Evolutionary conservation across 1,284 basidiomycete species (phyloP), one percentile per base, ranked within the genome.

Genomic region (Termitomyces sp.): DNA sequence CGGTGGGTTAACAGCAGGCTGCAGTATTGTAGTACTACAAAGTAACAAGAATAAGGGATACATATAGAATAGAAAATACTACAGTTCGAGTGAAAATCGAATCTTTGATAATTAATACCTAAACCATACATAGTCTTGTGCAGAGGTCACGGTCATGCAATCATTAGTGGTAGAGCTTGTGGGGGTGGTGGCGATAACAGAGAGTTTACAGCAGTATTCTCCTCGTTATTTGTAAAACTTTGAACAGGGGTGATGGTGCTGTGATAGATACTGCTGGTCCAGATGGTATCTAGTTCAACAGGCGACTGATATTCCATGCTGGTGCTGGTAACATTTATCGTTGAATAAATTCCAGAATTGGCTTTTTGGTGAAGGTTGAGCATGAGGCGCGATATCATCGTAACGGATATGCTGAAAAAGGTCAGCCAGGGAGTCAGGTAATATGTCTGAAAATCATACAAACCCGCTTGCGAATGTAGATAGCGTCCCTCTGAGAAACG

Each of bases 401-500:
- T 70, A 5, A 73, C 66, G 1, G 73, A 73, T 21, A 71, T 63
- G 30, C 71, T 71, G 45, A 34, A 38, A 10, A 28, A 24, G 26
- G 14, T 10, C 28, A 49, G 18, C 13, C 8, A n/a, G n/a, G n/a
- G 19, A 34, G 28, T 24, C 19, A 38, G 9, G 9, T 11, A 14
- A 40, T 24, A 18, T 38, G 33, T 24, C 49, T 42, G 8, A 16
- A 11, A 21, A 33, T 7, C 5, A 18, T 14, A 55, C 68, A 24
- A 46, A 73, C 73, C 65, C 64, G 64, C 67, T 73, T 11, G 73
- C 68, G 56, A 74, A 72, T 1, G 71, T 73, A n/a, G 73, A 71
- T 16, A 75, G 54, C 3, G 67, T 60, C 14, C 72, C 73, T 40
- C 65, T 58, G 18, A 73, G 57, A 55, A 68, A 69, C 2, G 70